Conservation (phyloP, 805 yeast species). For the Candida montana region DNA sequence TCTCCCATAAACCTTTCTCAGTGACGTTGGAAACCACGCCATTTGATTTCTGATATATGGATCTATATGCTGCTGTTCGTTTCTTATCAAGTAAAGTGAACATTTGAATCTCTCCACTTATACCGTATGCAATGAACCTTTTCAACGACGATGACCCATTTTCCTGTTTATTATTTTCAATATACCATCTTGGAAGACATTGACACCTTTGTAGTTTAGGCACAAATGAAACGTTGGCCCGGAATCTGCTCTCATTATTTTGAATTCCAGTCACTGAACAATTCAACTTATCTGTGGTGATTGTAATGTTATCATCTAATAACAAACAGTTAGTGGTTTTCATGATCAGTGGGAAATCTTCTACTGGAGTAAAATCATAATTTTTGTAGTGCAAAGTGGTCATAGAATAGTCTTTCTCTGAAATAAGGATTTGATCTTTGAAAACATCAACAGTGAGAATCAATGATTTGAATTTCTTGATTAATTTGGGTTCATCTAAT, state of each 20-base stretch:
- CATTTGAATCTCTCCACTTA: conserved; percentile 33
- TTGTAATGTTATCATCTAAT: conserved; percentile 6
- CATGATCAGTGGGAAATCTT: conserved; percentile 18
- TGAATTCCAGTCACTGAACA: conserved; percentile 14
- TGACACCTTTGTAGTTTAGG: conserved; percentile 28
- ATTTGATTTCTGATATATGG: background rate
- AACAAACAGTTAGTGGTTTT: conserved; percentile 16
- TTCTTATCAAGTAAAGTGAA: conserved; percentile 19
- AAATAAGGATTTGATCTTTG: conserved; percentile 20
- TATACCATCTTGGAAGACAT: conserved; percentile 30
- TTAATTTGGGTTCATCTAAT: conserved; percentile 12
- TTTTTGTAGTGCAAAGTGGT: conserved; percentile 14
- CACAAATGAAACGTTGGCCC: conserved; percentile 24
- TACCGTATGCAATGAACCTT: conserved; percentile 25
- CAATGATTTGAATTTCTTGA: conserved; percentile 8
- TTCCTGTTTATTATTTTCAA: background rate
- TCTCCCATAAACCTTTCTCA: conserved; percentile 21
- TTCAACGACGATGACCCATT: background rate
- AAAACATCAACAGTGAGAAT: conserved; percentile 22
- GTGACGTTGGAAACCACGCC: conserved; percentile 9
- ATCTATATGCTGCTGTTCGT: conserved; percentile 3
- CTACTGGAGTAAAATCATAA: conserved; percentile 11
- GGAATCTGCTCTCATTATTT: conserved; percentile 13
- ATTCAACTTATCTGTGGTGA: conserved; percentile 22
- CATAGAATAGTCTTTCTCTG: conserved; percentile 27